These are phyloP conservation scores for Lipomyces sp. DNA, from an alignment of 805 yeast genomes.

Conservation along the genomic window DNA sequence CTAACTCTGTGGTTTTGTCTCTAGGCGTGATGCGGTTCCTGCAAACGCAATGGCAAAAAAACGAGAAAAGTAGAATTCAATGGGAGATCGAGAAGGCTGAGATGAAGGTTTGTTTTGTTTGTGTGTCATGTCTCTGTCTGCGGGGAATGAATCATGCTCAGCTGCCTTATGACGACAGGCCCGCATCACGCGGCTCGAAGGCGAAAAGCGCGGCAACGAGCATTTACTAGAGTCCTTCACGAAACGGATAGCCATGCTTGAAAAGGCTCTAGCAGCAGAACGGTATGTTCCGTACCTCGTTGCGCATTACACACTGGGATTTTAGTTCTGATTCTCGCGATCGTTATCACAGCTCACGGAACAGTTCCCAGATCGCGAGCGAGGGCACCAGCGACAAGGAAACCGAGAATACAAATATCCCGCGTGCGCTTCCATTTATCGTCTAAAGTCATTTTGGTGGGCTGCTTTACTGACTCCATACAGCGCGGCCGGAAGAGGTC, in stretches of 20 bases:
- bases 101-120: slow-evolving; percentile 43
- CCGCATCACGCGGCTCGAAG: slow-evolving; percentile 50
- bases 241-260: slow-evolving; percentile 35
- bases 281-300: slow-evolving; percentile 3
- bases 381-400: no score
- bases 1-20: no score
- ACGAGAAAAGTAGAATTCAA: slow-evolving; percentile 56
- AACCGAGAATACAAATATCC: no score
- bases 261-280: slow-evolving; percentile 29
- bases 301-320: no score
- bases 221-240: slow-evolving; percentile 31
- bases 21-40: slow-evolving; percentile 61
- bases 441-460: no score
- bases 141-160: no score
- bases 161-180: slow-evolving; percentile 28
- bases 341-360: no score
- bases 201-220: slow-evolving; percentile 48
- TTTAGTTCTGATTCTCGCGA: no score
- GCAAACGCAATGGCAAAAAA: slow-evolving; percentile 60
- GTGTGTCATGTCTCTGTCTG: neutral
- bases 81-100: slow-evolving; percentile 62
- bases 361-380: no score
- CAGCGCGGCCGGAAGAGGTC: neutral
- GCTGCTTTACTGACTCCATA: no score
- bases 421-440: no score